Conservation (phyloP, 2,329 filamentous ascomycete species). For the Curvularia verruculosa region DNA sequence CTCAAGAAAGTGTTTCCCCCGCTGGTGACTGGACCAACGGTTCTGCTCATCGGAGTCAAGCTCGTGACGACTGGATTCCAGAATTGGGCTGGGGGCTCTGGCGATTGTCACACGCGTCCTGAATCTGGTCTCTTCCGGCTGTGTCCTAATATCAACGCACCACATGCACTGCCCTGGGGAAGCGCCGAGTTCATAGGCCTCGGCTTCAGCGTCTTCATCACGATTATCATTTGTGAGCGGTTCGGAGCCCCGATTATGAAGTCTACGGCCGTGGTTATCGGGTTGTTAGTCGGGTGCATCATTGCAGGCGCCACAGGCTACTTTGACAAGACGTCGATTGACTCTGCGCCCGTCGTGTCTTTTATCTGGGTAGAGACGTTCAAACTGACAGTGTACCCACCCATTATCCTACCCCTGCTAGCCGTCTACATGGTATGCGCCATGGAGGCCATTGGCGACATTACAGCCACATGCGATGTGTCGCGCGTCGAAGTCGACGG, state of each 20-base stretch:
- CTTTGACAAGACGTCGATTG: conserved; percentile 75
- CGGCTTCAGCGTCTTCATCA: conserved; percentile 79
- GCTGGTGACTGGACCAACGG: conserved; percentile 72
- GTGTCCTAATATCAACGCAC: conserved; percentile 68
- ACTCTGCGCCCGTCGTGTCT: conserved; percentile 70
- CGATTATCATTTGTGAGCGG: conserved; percentile 79
- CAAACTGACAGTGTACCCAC: conserved; percentile 72
- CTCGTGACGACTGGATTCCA: conserved; percentile 74
- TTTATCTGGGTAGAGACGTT: conserved; percentile 85
- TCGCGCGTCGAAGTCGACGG: conserved; percentile 77
- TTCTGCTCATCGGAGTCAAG: conserved; percentile 74
- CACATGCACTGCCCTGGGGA: conserved; percentile 76
- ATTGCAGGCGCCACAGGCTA: conserved; percentile 80
- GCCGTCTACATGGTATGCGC: conserved; percentile 70
- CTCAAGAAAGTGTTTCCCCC: conserved; percentile 79
- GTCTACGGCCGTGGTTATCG: conserved; percentile 75
- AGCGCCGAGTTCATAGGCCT: conserved; percentile 78
- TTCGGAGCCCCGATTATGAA: conserved; percentile 88
- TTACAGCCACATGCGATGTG: conserved; percentile 82
- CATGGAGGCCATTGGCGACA: conserved; percentile 80
- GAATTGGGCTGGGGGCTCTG: conserved; percentile 78
- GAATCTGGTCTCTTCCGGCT: conserved; percentile 62
- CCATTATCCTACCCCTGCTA: conserved; percentile 73
- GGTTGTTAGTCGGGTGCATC: conserved; percentile 76
- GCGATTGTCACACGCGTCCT: conserved; percentile 58